Conservation (phyloP, 768 basidiomycete genomes). For the Tylopilus felleus region DNA sequence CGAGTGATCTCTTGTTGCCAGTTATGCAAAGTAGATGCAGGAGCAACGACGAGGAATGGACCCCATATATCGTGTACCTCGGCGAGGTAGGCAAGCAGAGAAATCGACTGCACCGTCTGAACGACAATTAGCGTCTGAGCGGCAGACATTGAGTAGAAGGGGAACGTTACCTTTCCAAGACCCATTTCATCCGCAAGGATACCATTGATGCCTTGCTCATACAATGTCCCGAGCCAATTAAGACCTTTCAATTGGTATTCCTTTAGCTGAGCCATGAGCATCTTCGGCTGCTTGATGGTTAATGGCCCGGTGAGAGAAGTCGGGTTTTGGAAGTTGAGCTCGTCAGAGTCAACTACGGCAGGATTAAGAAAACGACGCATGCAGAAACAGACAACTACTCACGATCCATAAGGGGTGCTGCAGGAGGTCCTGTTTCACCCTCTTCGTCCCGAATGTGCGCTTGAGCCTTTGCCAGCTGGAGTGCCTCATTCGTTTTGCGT, state of each 20-base stretch:
- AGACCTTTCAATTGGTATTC: conserved; percentile 98
- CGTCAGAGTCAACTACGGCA: conserved; percentile 82
- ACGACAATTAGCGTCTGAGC: background rate
- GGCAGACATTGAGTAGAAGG: conserved; percentile 7
- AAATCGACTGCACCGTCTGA: conserved; percentile 97
- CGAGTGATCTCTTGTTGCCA: conserved; percentile 99
- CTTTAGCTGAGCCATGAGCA: conserved; percentile 95
- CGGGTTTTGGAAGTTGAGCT: conserved; percentile 99
- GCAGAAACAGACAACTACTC: conserved; percentile 28
- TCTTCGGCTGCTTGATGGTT: conserved; percentile 87
- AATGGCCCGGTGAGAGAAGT: conserved; percentile 81
- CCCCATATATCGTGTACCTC: conserved; percentile 99
- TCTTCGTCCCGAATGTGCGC: conserved; percentile 40
- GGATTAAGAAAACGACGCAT: conserved; percentile 1
- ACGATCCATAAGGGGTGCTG: conserved; percentile 69
- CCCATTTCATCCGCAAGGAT: conserved; percentile 99
- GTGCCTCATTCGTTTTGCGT: conserved; percentile 75
- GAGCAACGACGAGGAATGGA: conserved; percentile 96
- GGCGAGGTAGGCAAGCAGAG: conserved; percentile 90
- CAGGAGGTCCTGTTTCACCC: conserved; percentile 36
- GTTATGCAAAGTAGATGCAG: conserved; percentile 95
- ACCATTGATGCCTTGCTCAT: conserved; percentile 99
- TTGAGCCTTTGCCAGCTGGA: conserved; percentile 60
- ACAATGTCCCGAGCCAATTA: conserved; percentile 96
- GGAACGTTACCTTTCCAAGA: conserved; percentile 66